Evolutionary conservation across 2,329 filamentous ascomycete species (phyloP), one percentile per base, ranked within the genome.

Genomic region (Aspergillus sp.): DNA sequence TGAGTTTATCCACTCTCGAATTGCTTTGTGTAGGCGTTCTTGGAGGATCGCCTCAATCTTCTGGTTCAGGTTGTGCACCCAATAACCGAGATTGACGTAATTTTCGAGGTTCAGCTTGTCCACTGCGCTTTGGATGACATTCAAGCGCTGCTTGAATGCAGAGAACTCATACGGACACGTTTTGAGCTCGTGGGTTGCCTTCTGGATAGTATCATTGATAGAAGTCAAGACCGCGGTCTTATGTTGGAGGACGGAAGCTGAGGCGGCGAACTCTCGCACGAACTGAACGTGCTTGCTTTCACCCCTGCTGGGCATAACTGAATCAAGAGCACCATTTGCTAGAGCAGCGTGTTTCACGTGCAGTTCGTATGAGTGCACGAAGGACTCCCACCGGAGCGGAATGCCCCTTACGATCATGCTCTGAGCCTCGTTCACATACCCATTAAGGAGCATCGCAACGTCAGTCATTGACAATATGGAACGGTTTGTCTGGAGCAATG

Each of bases 221-320:
- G 86, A 85, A 44, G 86, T 82, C 51, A 99, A 80, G 0, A 89
- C 89, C 11, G 87, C 83, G 0, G 93, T 92, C 78, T 99, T 99
- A 56, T 83, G 84, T 74, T 99, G 95, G 1, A 99, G 82, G 15
- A 95, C 83, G 0, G 92, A 93, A 5, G 96, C 91, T 0, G 93
- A 88, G 2, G 87, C 85, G 39, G 92, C 93, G 68, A 99, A 96
- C 67, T 97, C 92, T 33, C 93, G 89, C 49, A 99, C 93, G 71
- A 98, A 99, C 70, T 96, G 89, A 51, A 97, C 92, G 73, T 99
- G 96, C 73, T 93, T 95, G 78, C 91, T 96, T 74, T 96, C 93
- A 17, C 85, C 83, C 49, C 83, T 82, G 64, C 84, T 83, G 11
- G 72, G 73, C 66, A 85, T 77, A 60, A 83, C 66, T 61, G 83